A percentile compares a stretch with the other conserved stretches of the same genome.
Conservation (phyloP, 805 yeast species). For the Osmozyma mogii region DNA sequence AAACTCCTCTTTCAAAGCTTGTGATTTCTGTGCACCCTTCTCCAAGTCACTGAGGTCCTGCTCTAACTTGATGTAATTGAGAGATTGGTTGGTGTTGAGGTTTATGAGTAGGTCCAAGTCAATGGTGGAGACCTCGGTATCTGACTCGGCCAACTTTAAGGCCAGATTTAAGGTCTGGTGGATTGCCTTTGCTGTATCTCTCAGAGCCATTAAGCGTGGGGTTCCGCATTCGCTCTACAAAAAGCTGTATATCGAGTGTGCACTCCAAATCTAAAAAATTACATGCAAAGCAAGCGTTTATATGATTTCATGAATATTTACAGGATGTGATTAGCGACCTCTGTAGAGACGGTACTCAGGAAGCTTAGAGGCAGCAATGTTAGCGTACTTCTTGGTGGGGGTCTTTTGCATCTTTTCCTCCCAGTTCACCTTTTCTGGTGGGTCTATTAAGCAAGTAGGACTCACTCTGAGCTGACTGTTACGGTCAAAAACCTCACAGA, state of each 20-base stretch:
- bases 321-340: slow-evolving; percentile 53
- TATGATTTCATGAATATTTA: not conserved
- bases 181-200: slow-evolving; percentile 21
- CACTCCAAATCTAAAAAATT: no score
- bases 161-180: slow-evolving; percentile 22
- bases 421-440: slow-evolving; percentile 42
- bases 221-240: not conserved
- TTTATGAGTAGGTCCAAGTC: slow-evolving; percentile 45
- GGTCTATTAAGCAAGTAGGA: slow-evolving; percentile 44
- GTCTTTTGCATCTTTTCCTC: slow-evolving; percentile 44
- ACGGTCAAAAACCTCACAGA: slow-evolving; percentile 71
- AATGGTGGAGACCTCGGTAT: slow-evolving; percentile 33
- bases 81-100: slow-evolving; percentile 49
- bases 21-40: slow-evolving; percentile 26
- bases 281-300: no score
- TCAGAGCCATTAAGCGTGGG: no score
- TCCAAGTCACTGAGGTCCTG: slow-evolving; percentile 37
- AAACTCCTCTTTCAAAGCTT: slow-evolving; percentile 18
- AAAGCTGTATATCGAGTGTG: no score
- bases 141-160: slow-evolving; percentile 29
- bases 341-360: slow-evolving; percentile 51
- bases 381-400: slow-evolving; percentile 61
- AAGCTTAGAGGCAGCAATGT: slow-evolving; percentile 41
- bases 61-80: slow-evolving; percentile 41
- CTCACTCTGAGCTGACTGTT: slow-evolving; percentile 67